These are phyloP conservation scores for Neonothopanus nambi DNA, from an alignment of 1,284 basidiomycete species.

Conservation along the genomic window DNA sequence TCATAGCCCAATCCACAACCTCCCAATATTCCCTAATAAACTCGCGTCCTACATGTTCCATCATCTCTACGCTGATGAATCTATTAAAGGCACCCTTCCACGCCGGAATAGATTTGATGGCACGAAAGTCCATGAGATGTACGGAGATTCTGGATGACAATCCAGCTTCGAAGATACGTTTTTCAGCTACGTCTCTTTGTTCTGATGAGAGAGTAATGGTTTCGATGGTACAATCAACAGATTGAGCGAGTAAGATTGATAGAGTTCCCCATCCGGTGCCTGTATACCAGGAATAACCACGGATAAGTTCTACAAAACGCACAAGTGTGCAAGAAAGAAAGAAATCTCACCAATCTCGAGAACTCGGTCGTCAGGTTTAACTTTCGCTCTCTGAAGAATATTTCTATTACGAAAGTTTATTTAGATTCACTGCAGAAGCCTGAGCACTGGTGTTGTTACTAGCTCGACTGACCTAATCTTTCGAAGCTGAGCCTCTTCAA, in stretches of 20 bases:
- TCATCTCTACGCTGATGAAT: conserved; percentile 78
- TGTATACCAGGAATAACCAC: not conserved
- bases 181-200: conserved; percentile 64
- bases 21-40: conserved; percentile 67
- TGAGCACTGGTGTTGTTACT: no score
- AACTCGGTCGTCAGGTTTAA: no score
- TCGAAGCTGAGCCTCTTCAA: not conserved
- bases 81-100: conserved; percentile 72
- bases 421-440: no score
- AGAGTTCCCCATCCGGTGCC: conserved; percentile 83
- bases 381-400: no score
- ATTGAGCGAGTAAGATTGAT: conserved; percentile 60
- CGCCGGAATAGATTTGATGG: conserved; percentile 48
- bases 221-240: conserved; percentile 62
- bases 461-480: not conserved
- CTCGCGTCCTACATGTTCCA: conserved; percentile 75
- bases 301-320: conserved; percentile 61
- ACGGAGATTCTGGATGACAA: conserved; percentile 59
- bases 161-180: conserved; percentile 56
- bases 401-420: not conserved
- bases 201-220: conserved; percentile 75
- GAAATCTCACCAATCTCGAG: no score
- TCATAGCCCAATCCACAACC: conserved; percentile 70
- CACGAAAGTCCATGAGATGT: conserved; percentile 78
- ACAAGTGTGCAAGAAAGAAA: conserved; percentile 64